Evolutionary conservation across 164 flowering plant genomes (phyloP).

Genomic region (Chimonanthus salicifolius): DNA sequence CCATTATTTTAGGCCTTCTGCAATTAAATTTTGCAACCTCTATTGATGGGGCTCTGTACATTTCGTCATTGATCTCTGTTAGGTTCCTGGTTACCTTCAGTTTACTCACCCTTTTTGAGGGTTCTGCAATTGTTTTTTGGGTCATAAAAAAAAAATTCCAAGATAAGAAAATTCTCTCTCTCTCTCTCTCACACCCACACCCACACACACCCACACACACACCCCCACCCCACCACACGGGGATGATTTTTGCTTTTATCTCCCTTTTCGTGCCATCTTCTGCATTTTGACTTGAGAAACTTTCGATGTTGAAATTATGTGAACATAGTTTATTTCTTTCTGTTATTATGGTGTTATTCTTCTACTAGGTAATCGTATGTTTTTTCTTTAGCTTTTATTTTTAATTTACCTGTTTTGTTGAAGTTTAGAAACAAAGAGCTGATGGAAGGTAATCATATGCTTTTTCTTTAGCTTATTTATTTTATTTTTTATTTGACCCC

Average conservation of each 20-base stretch:
- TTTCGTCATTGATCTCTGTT: background rate
- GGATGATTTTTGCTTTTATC: background rate
- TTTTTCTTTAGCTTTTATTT: too few species aligned
- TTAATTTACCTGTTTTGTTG: too few species aligned
- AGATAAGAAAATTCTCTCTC: background rate
- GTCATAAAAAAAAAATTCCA: background rate
- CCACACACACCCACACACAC: background rate
- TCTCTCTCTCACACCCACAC: background rate
- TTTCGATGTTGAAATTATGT: background rate
- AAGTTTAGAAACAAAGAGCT: too few species aligned
- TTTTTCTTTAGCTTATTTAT: background rate
- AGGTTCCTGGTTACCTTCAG: background rate
- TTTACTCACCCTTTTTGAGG: background rate
- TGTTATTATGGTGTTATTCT: background rate
- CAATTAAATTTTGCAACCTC: background rate
- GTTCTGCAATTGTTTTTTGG: background rate
- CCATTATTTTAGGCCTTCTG: background rate
- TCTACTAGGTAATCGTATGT: background rate
- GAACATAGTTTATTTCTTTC: background rate
- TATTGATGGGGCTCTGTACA: background rate
- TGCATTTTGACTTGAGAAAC: background rate
- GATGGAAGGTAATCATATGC: too few species aligned
- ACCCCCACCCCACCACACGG: background rate
- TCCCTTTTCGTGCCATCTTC: too few species aligned
- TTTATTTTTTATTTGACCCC: background rate